Percentiles rank a stretch among this genome's conserved stretches.
These are phyloP conservation scores for Hypoxylon crocopeplum DNA, from an alignment of 495 filamentous ascomycete genomes.

Conservation along the genomic window DNA sequence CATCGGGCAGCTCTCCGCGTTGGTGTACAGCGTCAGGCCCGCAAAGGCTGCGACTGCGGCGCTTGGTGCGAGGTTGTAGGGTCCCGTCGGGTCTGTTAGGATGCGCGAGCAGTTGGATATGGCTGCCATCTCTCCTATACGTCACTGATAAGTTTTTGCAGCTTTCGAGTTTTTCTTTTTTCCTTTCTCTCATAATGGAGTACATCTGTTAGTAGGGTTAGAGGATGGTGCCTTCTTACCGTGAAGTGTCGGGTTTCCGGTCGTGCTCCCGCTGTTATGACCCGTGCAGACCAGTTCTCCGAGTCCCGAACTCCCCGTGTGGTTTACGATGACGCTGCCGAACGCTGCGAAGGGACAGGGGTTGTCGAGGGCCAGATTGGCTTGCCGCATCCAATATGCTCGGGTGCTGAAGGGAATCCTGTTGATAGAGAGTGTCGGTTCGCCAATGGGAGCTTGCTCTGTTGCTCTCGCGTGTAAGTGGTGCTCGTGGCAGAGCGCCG, in stretches of 20 bases:
- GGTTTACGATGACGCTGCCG: constrained; percentile 62
- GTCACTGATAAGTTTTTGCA: too few relatives aligned
- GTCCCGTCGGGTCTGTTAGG: constrained; percentile 51
- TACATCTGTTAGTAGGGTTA: background rate
- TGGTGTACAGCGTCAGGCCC: constrained; percentile 61
- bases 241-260: constrained; percentile 58
- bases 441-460: constrained; percentile 24
- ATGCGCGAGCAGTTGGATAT: constrained; percentile 60
- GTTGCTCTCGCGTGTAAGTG: constrained; percentile 2
- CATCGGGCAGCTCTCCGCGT: constrained; percentile 65
- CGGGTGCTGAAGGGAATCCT: constrained; percentile 46
- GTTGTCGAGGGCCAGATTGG: constrained; percentile 52
- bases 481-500: constrained; percentile 16
- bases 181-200: too few relatives aligned
- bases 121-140: constrained; percentile 58
- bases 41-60: constrained; percentile 52
- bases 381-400: constrained; percentile 58
- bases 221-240: constrained; percentile 36
- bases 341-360: constrained; percentile 61
- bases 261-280: constrained; percentile 46
- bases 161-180: background rate
- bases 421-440: constrained; percentile 36
- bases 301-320: constrained; percentile 42
- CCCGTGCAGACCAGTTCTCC: constrained; percentile 58
- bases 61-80: constrained; percentile 48